Conservation (phyloP, 495 filamentous ascomycete genomes). For the Delitschia confertaspora region DNA sequence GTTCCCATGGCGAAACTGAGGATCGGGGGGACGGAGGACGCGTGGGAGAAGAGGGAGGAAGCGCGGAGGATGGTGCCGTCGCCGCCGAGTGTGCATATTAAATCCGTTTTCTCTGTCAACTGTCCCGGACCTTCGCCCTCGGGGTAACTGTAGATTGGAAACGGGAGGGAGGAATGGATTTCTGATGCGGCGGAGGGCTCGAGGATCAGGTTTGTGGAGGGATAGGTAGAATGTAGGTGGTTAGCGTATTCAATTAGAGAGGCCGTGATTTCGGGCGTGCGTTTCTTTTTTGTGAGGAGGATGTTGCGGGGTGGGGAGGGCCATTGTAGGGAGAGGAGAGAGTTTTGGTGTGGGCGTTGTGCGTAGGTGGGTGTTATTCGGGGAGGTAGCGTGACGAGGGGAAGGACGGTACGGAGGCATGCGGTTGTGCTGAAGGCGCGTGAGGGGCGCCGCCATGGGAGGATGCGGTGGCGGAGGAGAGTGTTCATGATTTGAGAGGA, state of each 20-base stretch:
- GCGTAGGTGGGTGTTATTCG: conserved; percentile 49
- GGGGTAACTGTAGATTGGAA: conserved; percentile 61
- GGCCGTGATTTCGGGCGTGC: conserved; percentile 58
- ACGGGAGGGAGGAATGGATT: conserved; percentile 63
- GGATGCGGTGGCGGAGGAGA: conserved; percentile 11
- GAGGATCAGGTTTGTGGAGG: conserved; percentile 70
- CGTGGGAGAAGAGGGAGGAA: conserved; percentile 80
- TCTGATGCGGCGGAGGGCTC: conserved; percentile 64
- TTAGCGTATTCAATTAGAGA: conserved; percentile 71
- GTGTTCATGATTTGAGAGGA: conserved; percentile 11
- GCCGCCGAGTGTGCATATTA: conserved; percentile 81
- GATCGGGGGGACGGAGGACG: conserved; percentile 76
- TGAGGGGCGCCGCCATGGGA: conserved; percentile 26
- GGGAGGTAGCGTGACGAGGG: conserved; percentile 44
- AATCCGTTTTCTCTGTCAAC: conserved; percentile 65
- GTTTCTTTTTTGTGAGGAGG: conserved; percentile 78
- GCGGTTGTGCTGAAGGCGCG: conserved; percentile 40
- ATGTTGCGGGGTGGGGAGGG: conserved; percentile 81
- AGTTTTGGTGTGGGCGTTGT: conserved; percentile 46
- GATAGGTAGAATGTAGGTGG: conserved; percentile 73
- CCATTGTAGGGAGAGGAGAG: conserved; percentile 80
- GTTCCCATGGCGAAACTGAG: conserved; percentile 95
- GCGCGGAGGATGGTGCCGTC: conserved; percentile 94
- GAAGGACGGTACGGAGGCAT: conserved; percentile 39
- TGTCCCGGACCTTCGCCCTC: conserved; percentile 2